phyloP scores from a whole-genome alignment of 345 rosid species.

The Salix purpurea region DNA sequence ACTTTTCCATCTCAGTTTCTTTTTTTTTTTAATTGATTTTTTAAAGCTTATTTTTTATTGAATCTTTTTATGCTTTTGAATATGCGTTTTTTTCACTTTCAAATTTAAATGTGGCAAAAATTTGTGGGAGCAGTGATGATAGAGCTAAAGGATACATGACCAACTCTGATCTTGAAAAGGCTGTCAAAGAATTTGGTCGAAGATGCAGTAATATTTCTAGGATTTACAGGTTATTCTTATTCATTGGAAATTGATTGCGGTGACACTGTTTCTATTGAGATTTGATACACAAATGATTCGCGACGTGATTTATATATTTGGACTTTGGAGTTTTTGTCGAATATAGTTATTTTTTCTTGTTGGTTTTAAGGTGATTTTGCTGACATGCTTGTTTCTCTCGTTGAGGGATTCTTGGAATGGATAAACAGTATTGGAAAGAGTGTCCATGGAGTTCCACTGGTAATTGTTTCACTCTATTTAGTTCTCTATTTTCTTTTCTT shows the following conservation, averaged over 20 bases:
- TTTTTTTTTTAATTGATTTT: background rate
- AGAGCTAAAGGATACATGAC: slow-evolving; percentile 67
- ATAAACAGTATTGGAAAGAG: slow-evolving; percentile 81
- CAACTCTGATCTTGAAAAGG: slow-evolving; percentile 70
- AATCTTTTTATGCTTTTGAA: background rate
- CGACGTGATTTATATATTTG: background rate
- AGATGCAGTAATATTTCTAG: slow-evolving; percentile 79
- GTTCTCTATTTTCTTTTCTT: background rate
- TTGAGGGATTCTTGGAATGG: slow-evolving; percentile 65
- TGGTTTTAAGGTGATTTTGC: slow-evolving; percentile 30
- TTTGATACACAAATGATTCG: background rate
- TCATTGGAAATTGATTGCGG: background rate
- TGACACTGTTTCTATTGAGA: slow-evolving; percentile 6
- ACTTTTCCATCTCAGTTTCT: background rate
- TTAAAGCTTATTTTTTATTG: background rate
- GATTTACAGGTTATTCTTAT: slow-evolving; percentile 56
- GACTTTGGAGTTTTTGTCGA: background rate
- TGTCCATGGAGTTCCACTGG: slow-evolving; percentile 88
- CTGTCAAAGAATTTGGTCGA: slow-evolving; percentile 59
- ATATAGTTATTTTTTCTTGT: background rate
- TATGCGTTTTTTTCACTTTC: background rate
- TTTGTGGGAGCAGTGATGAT: slow-evolving; percentile 38
- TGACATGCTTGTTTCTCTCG: slow-evolving; percentile 71
- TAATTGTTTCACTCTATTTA: slow-evolving; percentile 32
- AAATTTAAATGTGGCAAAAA: too few species aligned